Evolutionary conservation across 495 filamentous ascomycete genomes (phyloP).

Genomic region (Halenospora varia): DNA sequence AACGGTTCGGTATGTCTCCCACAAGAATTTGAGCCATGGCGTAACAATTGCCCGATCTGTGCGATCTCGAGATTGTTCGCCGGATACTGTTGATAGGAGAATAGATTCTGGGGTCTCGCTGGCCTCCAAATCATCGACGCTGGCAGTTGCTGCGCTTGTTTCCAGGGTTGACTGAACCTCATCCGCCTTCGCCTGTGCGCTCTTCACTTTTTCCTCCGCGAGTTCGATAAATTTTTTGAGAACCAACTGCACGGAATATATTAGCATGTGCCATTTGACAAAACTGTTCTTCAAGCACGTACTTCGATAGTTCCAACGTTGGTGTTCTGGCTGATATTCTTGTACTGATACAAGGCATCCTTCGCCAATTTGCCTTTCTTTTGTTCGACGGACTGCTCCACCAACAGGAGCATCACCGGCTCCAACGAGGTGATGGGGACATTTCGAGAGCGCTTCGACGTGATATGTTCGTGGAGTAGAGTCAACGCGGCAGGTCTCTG

Average conservation of each 20-base stretch:
- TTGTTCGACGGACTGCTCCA: conserved; percentile 93
- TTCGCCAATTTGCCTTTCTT: conserved; percentile 97
- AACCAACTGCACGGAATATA: conserved; percentile 55
- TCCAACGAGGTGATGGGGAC: conserved; percentile 94
- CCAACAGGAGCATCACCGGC: conserved; percentile 96
- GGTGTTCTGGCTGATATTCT: conserved; percentile 98
- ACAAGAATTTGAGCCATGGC: conserved; percentile 98
- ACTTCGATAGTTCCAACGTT: conserved; percentile 98
- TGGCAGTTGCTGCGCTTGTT: conserved; percentile 60
- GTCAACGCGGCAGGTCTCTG: conserved; percentile 88
- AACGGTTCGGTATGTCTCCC: conserved; percentile 99
- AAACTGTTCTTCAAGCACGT: conserved; percentile 18
- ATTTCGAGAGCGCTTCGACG: conserved; percentile 94
- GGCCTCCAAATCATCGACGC: conserved; percentile 92
- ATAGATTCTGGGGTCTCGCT: conserved; percentile 98
- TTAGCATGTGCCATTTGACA: conserved; percentile 1
- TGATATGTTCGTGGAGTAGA: conserved; percentile 98
- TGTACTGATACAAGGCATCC: conserved; percentile 98
- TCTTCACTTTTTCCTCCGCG: conserved; percentile 91
- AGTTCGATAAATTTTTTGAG: conserved; percentile 97
- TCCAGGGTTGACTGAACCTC: conserved; percentile 88
- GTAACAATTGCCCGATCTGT: conserved; percentile 98
- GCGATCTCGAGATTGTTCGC: conserved; percentile 92
- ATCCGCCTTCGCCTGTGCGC: conserved; percentile 93
- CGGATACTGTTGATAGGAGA: conserved; percentile 93